A percentile compares a stretch with the other conserved stretches of the same genome.
phyloP scores from a whole-genome alignment of 148 eudicot species.

The Salicornia ramosissima region DNA sequence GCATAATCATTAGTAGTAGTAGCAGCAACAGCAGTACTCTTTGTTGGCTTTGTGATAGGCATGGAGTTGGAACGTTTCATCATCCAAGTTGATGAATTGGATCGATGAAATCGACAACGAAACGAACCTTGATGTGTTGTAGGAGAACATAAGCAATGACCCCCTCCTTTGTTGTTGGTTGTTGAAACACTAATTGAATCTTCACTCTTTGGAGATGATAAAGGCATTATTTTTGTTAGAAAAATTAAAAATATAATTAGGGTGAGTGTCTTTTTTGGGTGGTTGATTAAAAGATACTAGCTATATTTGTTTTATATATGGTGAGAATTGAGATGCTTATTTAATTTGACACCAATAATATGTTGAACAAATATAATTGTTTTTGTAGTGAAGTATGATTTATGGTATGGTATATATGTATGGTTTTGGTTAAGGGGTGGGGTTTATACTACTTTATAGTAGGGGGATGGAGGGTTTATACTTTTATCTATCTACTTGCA shows the following conservation, averaged over 20 bases:
- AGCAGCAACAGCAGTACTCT: background rate
- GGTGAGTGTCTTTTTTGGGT: background rate
- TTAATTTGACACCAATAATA: background rate
- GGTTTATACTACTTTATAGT: slow-evolving; percentile 9
- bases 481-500: too few species aligned
- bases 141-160: slow-evolving; percentile 69
- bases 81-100: slow-evolving; percentile 25
- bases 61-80: slow-evolving; percentile 57
- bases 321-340: background rate
- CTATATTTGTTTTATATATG: background rate
- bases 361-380: background rate
- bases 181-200: slow-evolving; percentile 19
- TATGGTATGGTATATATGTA: background rate
- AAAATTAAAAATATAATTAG: too few species aligned
- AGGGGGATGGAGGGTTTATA: slow-evolving; percentile 23
- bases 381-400: slow-evolving; percentile 7
- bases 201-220: slow-evolving; percentile 29
- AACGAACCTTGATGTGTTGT: slow-evolving; percentile 75
- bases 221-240: slow-evolving; percentile 3
- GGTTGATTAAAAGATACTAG: background rate
- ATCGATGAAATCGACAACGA: slow-evolving; percentile 62
- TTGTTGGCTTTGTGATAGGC: slow-evolving; percentile 25
- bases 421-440: slow-evolving; percentile 6
- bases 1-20: background rate
- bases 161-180: slow-evolving; percentile 20